Evolutionary conservation across 352 stramenopile genomes (phyloP).

Genomic region (Globisporangium spinosum): DNA sequence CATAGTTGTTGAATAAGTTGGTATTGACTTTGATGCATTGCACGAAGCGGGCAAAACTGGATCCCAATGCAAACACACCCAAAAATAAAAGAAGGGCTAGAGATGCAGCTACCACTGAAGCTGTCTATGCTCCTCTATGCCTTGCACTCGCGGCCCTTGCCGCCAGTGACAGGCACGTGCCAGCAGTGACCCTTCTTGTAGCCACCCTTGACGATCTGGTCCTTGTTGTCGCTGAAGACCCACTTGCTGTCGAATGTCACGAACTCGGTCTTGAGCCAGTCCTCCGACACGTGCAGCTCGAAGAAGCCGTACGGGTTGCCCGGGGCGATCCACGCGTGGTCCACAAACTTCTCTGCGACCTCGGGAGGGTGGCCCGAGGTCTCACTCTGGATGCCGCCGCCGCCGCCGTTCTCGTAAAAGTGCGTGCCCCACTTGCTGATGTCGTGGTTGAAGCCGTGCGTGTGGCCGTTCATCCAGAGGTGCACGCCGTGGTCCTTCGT

Average conservation of each 20-base stretch:
- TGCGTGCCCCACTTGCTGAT: constrained; percentile 81
- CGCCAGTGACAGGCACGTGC: constrained; percentile 72
- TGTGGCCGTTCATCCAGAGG: constrained; percentile 72
- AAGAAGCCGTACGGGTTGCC: constrained; percentile 86
- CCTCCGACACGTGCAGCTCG: constrained; percentile 79
- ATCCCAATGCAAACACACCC: background rate
- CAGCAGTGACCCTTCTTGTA: constrained; percentile 84
- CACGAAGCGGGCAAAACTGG: background rate
- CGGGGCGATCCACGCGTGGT: constrained; percentile 73
- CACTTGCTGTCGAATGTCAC: constrained; percentile 80
- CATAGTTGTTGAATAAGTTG: background rate
- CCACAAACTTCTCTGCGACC: constrained; percentile 73
- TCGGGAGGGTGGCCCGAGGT: constrained; percentile 72
- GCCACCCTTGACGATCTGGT: constrained; percentile 72
- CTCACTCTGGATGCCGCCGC: constrained; percentile 82
- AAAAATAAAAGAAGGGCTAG: background rate
- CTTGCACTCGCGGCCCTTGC: constrained; percentile 60
- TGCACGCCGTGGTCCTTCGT: constrained; percentile 72
- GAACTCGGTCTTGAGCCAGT: constrained; percentile 84
- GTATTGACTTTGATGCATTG: background rate
- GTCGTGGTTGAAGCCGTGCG: constrained; percentile 85
- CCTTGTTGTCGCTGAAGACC: constrained; percentile 74
- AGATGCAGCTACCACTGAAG: too few species aligned
- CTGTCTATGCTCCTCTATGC: background rate
- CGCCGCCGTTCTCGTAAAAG: constrained; percentile 87